These are phyloP conservation scores for Clathrus columnatus DNA, from an alignment of 768 basidiomycete species.

Conservation along the genomic window DNA sequence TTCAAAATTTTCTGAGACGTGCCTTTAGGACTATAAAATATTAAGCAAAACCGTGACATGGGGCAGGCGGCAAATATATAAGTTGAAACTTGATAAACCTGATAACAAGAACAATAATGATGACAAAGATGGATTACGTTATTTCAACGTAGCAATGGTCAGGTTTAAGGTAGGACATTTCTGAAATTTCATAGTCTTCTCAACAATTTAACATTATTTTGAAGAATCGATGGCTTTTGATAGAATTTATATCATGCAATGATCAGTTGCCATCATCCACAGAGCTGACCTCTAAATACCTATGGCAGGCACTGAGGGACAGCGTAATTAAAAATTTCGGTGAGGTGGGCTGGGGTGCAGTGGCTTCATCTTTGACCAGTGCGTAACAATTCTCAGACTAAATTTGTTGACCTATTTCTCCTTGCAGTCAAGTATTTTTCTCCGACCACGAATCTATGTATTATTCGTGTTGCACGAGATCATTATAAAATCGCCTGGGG, in stretches of 20 bases:
- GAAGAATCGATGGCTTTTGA: constrained; percentile 83
- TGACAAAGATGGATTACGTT: not conserved
- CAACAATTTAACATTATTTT: not conserved
- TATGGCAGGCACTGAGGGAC: constrained; percentile 62
- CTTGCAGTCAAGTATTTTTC: constrained; percentile 83
- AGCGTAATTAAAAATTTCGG: constrained; percentile 69
- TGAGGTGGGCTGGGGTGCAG: constrained; percentile 78
- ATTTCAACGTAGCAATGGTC: constrained; percentile 38
- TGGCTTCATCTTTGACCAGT: constrained; percentile 66
- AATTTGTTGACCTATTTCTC: constrained; percentile 6
- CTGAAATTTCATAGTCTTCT: not conserved
- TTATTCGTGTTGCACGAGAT: constrained; percentile 78
- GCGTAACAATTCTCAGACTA: constrained; percentile 15
- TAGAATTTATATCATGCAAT: constrained; percentile 59
- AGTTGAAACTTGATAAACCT: not conserved
- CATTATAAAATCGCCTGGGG: constrained; percentile 77
- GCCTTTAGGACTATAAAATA: constrained; percentile 41
- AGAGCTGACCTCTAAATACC: constrained; percentile 49
- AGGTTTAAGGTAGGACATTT: constrained; percentile 47
- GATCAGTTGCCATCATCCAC: constrained; percentile 17
- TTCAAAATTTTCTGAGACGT: constrained; percentile 34
- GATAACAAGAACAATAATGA: too few species aligned
- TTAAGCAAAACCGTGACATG: constrained; percentile 35
- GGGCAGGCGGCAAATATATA: too few species aligned
- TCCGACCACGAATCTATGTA: constrained; percentile 71